phyloP scores from a whole-genome alignment of 768 basidiomycete genomes.

The Lactarius tabidus region DNA sequence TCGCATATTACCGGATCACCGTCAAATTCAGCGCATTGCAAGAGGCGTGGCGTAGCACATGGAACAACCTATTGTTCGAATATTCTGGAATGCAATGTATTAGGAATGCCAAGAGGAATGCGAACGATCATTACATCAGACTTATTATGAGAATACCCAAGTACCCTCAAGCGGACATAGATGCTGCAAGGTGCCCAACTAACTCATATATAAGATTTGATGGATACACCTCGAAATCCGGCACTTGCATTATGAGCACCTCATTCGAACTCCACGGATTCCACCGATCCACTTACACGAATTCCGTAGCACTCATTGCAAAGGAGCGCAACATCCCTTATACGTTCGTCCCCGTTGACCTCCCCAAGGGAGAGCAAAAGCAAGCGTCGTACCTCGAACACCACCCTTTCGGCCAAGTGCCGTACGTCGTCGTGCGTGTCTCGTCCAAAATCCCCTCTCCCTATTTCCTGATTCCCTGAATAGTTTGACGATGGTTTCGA shows the following conservation, averaged over 20 bases:
- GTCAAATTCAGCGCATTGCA: not conserved
- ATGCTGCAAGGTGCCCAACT: not conserved
- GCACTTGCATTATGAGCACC: not conserved
- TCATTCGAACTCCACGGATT: constrained; percentile 1
- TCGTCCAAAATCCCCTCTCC: not conserved
- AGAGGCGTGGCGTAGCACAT: too few species aligned
- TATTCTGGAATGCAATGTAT: not conserved
- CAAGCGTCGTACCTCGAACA: not conserved
- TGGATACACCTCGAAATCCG: not conserved
- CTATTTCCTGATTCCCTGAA: not conserved
- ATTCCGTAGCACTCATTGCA: constrained; percentile 13
- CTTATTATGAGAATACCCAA: not conserved
- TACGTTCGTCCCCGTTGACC: not conserved
- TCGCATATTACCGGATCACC: not conserved
- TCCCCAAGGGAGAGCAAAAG: constrained; percentile 1
- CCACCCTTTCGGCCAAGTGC: constrained; percentile 22
- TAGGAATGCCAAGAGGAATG: too few species aligned
- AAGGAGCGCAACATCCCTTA: constrained; percentile 16
- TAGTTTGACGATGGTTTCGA: constrained; percentile 31
- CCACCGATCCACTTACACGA: not conserved
- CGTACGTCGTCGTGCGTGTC: constrained; percentile 11
- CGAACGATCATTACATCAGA: not conserved
- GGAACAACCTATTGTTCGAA: not conserved
- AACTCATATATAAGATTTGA: not conserved
- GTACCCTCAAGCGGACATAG: not conserved